Conservation (phyloP, 495 filamentous ascomycete species). For the Usnea hakonensis region DNA sequence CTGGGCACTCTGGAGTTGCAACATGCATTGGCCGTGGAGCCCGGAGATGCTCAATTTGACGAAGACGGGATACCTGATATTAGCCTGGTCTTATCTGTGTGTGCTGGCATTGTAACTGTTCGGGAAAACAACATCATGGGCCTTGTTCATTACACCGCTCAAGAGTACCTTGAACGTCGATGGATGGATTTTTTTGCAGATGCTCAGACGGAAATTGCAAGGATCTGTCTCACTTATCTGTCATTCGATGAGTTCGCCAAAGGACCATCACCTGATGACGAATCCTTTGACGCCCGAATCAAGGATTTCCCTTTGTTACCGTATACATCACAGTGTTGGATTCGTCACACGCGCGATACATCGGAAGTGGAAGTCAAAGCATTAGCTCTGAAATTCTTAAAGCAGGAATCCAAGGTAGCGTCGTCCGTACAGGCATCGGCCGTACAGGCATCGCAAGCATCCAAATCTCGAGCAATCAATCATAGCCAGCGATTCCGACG, state of each 20-base stretch:
- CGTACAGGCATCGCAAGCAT: background rate
- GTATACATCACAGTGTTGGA: conserved; percentile 39
- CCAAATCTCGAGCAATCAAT: background rate
- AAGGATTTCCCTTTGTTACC: conserved; percentile 27
- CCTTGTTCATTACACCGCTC: conserved; percentile 24
- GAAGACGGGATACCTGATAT: conserved; percentile 17
- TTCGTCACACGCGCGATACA: conserved; percentile 30
- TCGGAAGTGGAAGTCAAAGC: background rate
- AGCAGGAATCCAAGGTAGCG: background rate
- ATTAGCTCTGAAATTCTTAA: background rate
- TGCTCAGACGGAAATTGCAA: conserved; percentile 26
- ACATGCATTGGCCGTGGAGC: conserved; percentile 24
- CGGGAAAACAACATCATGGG: conserved; percentile 14
- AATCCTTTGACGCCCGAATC: conserved; percentile 1
- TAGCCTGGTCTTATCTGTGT: conserved; percentile 17
- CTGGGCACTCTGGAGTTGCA: conserved; percentile 19
- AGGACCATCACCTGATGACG: background rate
- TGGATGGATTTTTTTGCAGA: conserved; percentile 12
- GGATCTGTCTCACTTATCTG: conserved; percentile 28
- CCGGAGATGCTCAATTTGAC: conserved; percentile 17
- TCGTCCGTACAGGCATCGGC: background rate
- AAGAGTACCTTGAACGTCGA: conserved; percentile 18
- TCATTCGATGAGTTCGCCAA: conserved; percentile 19
- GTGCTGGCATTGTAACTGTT: conserved; percentile 24
- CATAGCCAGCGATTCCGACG: background rate